These are phyloP conservation scores for Colletotrichum aenigma DNA, from an alignment of 2,329 filamentous ascomycete genomes.

Conservation along the genomic window DNA sequence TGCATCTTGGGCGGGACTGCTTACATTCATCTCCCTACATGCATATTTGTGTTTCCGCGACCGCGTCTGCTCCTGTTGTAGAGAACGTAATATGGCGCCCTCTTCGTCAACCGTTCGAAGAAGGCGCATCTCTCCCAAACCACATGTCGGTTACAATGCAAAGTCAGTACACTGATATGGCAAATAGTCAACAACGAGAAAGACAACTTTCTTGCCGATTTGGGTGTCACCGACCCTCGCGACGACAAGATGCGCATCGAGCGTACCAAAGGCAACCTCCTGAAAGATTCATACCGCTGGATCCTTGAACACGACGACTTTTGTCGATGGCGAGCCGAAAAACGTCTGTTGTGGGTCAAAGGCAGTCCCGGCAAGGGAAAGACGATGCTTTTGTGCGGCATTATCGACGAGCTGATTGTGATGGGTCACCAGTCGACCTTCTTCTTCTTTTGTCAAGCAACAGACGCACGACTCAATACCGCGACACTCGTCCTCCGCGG, in stretches of 20 bases:
- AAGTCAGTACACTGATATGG: no score
- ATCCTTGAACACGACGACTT: slow-evolving; percentile 33
- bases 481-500: slow-evolving; percentile 44
- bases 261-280: slow-evolving; percentile 35
- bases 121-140: no score
- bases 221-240: slow-evolving; percentile 29
- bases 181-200: no score
- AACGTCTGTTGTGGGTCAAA: slow-evolving; percentile 38
- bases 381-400: slow-evolving; percentile 44
- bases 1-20: no score
- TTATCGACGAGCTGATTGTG: slow-evolving; percentile 34
- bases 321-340: slow-evolving; percentile 25
- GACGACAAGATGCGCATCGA: slow-evolving; percentile 40
- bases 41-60: no score
- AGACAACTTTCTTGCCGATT: background rate
- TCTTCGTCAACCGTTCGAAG: no score
- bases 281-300: slow-evolving; percentile 37
- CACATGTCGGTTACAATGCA: no score
- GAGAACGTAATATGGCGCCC: no score
- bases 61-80: no score
- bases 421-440: background rate
- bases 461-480: slow-evolving; percentile 39
- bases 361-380: slow-evolving; percentile 46
- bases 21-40: no score
- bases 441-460: slow-evolving; percentile 49